These are phyloP conservation scores for Cutaneotrichosporon dermatis DNA, from an alignment of 1,284 basidiomycete species.

Conservation along the genomic window DNA sequence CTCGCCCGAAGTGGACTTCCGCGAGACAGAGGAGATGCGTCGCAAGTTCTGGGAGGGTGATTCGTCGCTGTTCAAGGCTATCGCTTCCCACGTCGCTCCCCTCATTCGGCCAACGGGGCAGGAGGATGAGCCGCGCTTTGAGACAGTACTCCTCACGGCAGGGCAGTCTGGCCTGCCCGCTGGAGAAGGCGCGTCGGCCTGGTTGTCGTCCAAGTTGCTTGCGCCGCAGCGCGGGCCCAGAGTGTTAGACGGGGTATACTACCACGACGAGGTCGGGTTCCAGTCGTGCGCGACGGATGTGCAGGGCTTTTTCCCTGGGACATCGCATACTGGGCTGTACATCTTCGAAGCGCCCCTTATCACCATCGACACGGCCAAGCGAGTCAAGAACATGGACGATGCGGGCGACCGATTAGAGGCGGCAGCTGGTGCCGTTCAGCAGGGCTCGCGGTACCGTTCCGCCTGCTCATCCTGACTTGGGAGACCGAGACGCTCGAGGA, in stretches of 20 bases:
- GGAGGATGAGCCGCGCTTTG: slow-evolving; percentile 5
- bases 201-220: slow-evolving; percentile 35
- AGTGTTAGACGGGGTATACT: slow-evolving; percentile 7
- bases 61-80: slow-evolving; percentile 19
- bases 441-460: slow-evolving; percentile 24
- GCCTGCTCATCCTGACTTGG: slow-evolving; percentile 39
- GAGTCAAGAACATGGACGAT: slow-evolving; percentile 25
- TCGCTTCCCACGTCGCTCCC: slow-evolving; percentile 29
- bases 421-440: slow-evolving; percentile 16
- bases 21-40: neutral
- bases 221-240: slow-evolving; percentile 3
- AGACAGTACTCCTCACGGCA: slow-evolving; percentile 17
- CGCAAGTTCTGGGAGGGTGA: slow-evolving; percentile 1
- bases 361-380: slow-evolving; percentile 6
- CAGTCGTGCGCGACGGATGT: slow-evolving; percentile 7
- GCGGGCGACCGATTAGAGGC: slow-evolving; percentile 30
- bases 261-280: slow-evolving; percentile 23
- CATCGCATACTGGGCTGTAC: slow-evolving; percentile 25
- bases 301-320: slow-evolving; percentile 11
- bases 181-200: slow-evolving; percentile 21
- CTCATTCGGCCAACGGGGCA: slow-evolving; percentile 12
- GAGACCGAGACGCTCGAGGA: slow-evolving; percentile 35
- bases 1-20: neutral
- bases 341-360: slow-evolving; percentile 34
- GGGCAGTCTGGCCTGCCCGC: slow-evolving; percentile 24